Conservation (phyloP, 2,329 filamentous ascomycete genomes). For the Fusarium compactum region DNA sequence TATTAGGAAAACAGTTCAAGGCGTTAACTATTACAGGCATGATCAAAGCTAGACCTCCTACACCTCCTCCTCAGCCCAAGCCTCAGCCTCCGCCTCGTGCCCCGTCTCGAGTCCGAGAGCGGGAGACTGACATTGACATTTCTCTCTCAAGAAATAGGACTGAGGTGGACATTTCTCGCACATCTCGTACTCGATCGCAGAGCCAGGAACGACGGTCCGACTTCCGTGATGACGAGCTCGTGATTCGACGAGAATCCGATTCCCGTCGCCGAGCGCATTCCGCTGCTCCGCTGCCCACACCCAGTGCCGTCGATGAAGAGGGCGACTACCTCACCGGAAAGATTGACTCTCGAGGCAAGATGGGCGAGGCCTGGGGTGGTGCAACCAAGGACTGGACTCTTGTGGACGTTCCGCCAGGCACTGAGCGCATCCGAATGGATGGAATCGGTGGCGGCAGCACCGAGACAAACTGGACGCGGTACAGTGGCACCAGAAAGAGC, state of each 20-base stretch:
- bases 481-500: constrained; percentile 80
- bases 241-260: constrained; percentile 69
- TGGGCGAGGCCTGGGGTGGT: constrained; percentile 80
- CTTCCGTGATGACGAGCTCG: constrained; percentile 73
- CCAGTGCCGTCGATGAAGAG: constrained; percentile 65
- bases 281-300: constrained; percentile 58
- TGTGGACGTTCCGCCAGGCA: constrained; percentile 86
- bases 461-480: constrained; percentile 82
- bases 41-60: constrained; percentile 57
- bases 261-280: constrained; percentile 65
- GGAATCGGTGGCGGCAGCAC: constrained; percentile 79
- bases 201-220: constrained; percentile 57
- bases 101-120: constrained; percentile 59
- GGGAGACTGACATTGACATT: constrained; percentile 73
- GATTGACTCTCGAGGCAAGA: constrained; percentile 71
- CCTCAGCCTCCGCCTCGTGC: constrained; percentile 61
- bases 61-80: constrained; percentile 59
- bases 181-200: constrained; percentile 52
- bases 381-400: constrained; percentile 83
- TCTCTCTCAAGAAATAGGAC: constrained; percentile 66
- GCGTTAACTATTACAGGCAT: constrained; percentile 56
- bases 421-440: constrained; percentile 84
- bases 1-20: background rate
- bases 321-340: constrained; percentile 69
- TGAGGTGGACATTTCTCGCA: constrained; percentile 67